Base-by-base conservation (phyloP, 192 early-diverging fungal genomes). In the Mortierella claussenii region DNA sequence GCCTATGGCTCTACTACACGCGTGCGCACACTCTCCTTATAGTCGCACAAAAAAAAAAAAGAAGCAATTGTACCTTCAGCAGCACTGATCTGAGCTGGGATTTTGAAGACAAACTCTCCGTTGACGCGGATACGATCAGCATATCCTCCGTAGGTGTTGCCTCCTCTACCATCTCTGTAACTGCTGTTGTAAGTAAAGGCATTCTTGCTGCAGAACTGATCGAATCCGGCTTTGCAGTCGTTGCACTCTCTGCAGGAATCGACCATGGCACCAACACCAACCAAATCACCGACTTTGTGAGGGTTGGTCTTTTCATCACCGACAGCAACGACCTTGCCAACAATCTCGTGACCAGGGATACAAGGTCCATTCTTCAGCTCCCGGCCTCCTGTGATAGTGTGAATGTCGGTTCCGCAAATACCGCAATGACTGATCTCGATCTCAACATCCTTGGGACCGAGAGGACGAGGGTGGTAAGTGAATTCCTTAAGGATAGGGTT, bases 401-500 rank as follows among this genome's bases (percentile, higher is more conserved):
- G 90, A 43, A 93, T 60, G 69, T 94, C 93, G 8, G 87, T 86
- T 45, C 88, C 89, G 66, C 93, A 95, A 54, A 94, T 89, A 42
- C 92, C 91, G 63, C 90, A 89, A 75, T 90, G 86, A 18, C 83
- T 78, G 59, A 94, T 89, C 79, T 92, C 79, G 49, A 95, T 92
- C 69, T 90, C 88, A 31, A 94, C 84, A 65, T 90, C 89, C 68
- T 89, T 75, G 15, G 68, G 67, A 7, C 87, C 87, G 1, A 90
- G 60, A 1, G 87, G 84, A 18, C 87, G 86, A 11, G 89, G 87
- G 52, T 57, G 82, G 78, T 90, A 90, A 1, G 75, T 65, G 69
- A 82, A 87, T 27, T 79, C 75, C 75, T 82, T 62, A 30, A 78
- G 31, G 24, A 43, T 36, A 15, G 59, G 23, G 23, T 49, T 56